phyloP scores from a whole-genome alignment of 306 rosid species.

The Coriaria nepalensis region DNA sequence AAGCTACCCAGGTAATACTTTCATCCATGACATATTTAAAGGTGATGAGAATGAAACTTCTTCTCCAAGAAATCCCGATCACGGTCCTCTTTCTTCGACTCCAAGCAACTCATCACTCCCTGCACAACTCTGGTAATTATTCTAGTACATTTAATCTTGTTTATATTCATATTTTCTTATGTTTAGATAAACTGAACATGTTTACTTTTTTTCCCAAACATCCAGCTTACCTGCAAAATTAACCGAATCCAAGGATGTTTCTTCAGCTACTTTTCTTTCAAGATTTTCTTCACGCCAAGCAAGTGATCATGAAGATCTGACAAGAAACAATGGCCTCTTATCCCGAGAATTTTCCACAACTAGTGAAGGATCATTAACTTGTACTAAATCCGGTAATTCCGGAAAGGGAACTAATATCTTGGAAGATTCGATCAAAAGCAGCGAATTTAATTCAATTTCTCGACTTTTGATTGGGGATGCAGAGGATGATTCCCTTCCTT shows the following conservation, averaged over 20 bases:
- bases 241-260: constrained; percentile 21
- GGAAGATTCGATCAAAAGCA: constrained; percentile 23
- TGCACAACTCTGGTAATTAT: constrained; percentile 40
- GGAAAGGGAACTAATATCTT: constrained; percentile 20
- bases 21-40: constrained; percentile 75
- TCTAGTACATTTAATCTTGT: no score
- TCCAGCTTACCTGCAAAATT: constrained; percentile 54
- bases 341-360: constrained; percentile 19
- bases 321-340: constrained; percentile 24
- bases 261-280: constrained; percentile 22
- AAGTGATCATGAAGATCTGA: constrained; percentile 20
- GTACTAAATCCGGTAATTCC: constrained; percentile 19
- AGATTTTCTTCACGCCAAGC: constrained; percentile 19
- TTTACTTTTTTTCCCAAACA: constrained; percentile 1
- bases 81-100: constrained; percentile 14
- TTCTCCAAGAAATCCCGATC: constrained; percentile 37
- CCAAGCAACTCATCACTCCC: constrained; percentile 29
- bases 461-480: constrained; percentile 90
- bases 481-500: constrained; percentile 56
- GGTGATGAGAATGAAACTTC: constrained; percentile 40
- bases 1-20: constrained; percentile 34
- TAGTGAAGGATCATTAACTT: constrained; percentile 13
- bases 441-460: constrained; percentile 69
- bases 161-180: not conserved
- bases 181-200: no score